phyloP scores from a whole-genome alignment of 768 basidiomycete species.

The Pleurotus pulmonarius region DNA sequence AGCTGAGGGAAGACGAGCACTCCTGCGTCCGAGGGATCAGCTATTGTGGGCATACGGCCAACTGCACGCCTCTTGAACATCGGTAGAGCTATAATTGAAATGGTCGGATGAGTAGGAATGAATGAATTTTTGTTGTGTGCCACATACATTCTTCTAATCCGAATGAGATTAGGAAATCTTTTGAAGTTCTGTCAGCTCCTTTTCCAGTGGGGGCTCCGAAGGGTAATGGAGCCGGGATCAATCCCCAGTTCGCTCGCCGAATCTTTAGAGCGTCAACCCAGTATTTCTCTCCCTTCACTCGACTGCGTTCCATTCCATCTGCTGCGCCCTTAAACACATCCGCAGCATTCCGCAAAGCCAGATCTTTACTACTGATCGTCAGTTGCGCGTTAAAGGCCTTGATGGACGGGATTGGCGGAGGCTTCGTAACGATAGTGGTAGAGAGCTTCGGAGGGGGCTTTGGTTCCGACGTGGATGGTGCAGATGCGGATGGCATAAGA shows the following conservation, averaged over 20 bases:
- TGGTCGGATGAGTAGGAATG: neutral
- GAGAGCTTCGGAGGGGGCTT: constrained; percentile 36
- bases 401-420: constrained; percentile 59
- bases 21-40: constrained; percentile 30
- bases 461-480: constrained; percentile 10
- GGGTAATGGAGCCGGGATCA: constrained; percentile 77
- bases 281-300: constrained; percentile 64
- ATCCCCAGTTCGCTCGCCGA: constrained; percentile 73
- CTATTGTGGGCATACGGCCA: constrained; percentile 58
- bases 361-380: constrained; percentile 76
- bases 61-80: constrained; percentile 65
- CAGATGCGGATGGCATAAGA: constrained; percentile 7
- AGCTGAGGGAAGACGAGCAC: constrained; percentile 58
- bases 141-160: constrained; percentile 79
- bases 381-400: constrained; percentile 72
- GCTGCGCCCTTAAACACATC: constrained; percentile 68
- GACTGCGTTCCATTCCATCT: constrained; percentile 60
- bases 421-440: constrained; percentile 64
- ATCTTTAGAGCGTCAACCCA: constrained; percentile 83
- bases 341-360: constrained; percentile 71
- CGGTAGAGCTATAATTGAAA: constrained; percentile 47
- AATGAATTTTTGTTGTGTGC: neutral
- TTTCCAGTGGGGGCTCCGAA: constrained; percentile 66
- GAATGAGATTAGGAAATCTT: constrained; percentile 77
- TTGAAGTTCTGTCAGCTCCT: constrained; percentile 75